Evolutionary conservation across 805 yeast genomes (phyloP), one percentile per base, ranked within the genome.

Genomic region (Vanderwaltozyma polyspora): DNA sequence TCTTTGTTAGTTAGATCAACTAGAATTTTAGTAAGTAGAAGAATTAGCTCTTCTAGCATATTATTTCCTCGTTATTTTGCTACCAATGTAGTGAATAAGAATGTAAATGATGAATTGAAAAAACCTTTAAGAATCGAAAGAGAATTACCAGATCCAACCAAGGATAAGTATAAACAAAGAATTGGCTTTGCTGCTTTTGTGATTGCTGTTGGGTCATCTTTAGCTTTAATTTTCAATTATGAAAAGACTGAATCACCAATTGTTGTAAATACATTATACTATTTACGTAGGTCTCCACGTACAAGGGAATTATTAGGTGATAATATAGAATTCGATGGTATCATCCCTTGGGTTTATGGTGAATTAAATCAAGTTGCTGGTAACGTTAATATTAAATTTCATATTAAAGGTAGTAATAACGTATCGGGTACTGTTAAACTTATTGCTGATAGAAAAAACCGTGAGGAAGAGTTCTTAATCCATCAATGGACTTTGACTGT

Each of bases 191-290:
- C 66, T 5, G 58, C 60, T 3, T 81, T 80, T 51, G 58, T 69
- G 30, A 55, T 63, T 11, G 59, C 70, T 33, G 74, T 79, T 70
- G 68, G 69, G 17, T 59, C 66, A 4, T 60, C 79, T 2, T 59
- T 79, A 32, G 63, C 70, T 21, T 69, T 82, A 21, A 82, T 89
- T 48, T 79, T 89, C 70, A 87, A 91, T 64, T 87, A 89, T 60
- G 98, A 91, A 56, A 87, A 86, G 55, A 76, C 86, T 14, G 76
- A 81, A 29, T 83, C 95, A 11, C 96, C 97, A 1, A 72, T 89
- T 39, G 80, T 89, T 47, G 72, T 80, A 27, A 87, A 94, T 6
- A 80, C 95, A 4, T 63, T 91, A 55, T 86, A 84, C 57, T 80
- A 84, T 42, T 61, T 89, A 46, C 73, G 98, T 52, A 68, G 95